These are phyloP conservation scores for Tolypocladium sp. DNA, from an alignment of 2,329 filamentous ascomycete genomes.

Conservation along the genomic window DNA sequence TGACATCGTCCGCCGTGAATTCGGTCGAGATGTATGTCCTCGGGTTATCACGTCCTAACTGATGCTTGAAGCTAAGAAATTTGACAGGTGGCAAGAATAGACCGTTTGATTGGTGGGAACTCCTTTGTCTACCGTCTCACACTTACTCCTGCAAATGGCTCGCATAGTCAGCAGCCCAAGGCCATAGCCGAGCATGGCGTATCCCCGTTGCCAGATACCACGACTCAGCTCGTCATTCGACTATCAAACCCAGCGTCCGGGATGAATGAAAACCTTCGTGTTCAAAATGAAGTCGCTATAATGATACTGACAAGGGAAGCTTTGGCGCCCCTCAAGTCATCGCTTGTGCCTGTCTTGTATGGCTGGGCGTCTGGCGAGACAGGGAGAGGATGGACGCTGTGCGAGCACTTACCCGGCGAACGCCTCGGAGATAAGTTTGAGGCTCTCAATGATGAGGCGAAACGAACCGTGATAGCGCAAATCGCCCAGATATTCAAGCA, in stretches of 20 bases:
- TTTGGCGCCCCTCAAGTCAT: neutral
- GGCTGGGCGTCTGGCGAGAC: neutral
- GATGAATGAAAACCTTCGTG: neutral
- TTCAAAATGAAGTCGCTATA: neutral
- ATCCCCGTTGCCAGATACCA: neutral
- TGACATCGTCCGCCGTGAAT: neutral
- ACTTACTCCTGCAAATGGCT: neutral
- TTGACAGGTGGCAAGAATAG: neutral
- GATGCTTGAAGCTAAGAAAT: neutral
- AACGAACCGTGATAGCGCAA: neutral
- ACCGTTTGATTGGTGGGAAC: neutral
- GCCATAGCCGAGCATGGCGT: neutral
- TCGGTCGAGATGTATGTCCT: neutral
- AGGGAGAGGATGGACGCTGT: neutral
- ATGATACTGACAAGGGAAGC: neutral
- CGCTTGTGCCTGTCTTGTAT: neutral
- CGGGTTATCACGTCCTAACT: neutral
- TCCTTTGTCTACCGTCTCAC: neutral
- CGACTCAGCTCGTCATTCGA: neutral
- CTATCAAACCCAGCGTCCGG: neutral
- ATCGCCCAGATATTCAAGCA: neutral
- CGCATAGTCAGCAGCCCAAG: neutral
- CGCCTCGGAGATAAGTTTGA: neutral
- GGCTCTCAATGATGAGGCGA: neutral
- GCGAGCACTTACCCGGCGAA: neutral